Evolutionary conservation across 2,329 filamentous ascomycete genomes (phyloP).

Genomic region (Colletotrichum camelliae): DNA sequence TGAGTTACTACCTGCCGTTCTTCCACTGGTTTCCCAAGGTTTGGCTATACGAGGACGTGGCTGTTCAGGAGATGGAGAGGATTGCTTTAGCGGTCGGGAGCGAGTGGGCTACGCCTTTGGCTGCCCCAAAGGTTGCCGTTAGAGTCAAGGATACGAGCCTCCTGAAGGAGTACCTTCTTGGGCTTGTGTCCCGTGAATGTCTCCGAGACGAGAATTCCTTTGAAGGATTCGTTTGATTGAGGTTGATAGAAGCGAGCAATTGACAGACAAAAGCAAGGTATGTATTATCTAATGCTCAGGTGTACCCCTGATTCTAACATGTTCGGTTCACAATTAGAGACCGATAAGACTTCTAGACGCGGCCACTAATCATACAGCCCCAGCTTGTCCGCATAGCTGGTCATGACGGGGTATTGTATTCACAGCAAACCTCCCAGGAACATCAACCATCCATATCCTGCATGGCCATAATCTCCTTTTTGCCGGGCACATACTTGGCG

Average conservation of each 20-base stretch:
- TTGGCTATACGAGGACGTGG: background rate
- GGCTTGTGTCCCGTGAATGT: background rate
- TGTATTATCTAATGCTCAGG: background rate
- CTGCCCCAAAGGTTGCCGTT: background rate
- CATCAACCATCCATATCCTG: background rate
- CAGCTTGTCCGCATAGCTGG: background rate
- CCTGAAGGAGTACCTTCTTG: background rate
- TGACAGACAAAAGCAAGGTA: background rate
- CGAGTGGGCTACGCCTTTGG: background rate
- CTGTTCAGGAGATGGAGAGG: background rate
- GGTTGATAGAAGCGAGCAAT: background rate
- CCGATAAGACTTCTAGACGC: background rate
- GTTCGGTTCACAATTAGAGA: background rate
- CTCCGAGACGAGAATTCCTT: background rate
- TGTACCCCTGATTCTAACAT: background rate
- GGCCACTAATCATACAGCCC: background rate
- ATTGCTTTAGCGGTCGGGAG: background rate
- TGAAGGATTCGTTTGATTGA: background rate
- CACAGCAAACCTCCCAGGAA: background rate
- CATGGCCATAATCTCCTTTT: background rate
- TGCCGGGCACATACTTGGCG: background rate
- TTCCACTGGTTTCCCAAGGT: background rate
- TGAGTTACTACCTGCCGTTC: background rate
- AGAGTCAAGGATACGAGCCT: background rate
- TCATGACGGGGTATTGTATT: background rate